These are phyloP conservation scores for Phytophthora sansomeana DNA, from an alignment of 352 stramenopile species.

Conservation along the genomic window DNA sequence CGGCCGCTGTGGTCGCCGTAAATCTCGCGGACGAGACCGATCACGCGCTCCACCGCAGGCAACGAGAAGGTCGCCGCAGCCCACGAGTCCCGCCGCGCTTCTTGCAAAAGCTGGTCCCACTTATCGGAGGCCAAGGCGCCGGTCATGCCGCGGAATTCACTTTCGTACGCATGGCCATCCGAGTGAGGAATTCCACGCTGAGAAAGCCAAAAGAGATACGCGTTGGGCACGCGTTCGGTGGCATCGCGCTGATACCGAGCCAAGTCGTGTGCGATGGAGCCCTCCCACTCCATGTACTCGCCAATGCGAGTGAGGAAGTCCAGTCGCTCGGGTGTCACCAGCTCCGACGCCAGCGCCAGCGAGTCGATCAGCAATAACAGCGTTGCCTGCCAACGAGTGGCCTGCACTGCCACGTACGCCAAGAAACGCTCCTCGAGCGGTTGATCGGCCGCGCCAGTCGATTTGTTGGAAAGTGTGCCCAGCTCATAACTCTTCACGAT, in stretches of 20 bases:
- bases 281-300: constrained; percentile 89
- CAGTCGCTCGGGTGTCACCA: constrained; percentile 65
- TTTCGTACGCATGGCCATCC: constrained; percentile 48
- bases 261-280: constrained; percentile 83
- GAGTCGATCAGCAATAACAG: constrained; percentile 85
- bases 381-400: constrained; percentile 85
- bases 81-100: constrained; percentile 36
- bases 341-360: constrained; percentile 62
- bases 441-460: constrained; percentile 4
- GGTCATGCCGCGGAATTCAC: constrained; percentile 57
- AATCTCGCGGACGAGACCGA: constrained; percentile 66
- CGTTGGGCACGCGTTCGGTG: constrained; percentile 74
- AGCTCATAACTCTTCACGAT: constrained; percentile 79
- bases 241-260: constrained; percentile 71
- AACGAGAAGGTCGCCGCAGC: constrained; percentile 60
- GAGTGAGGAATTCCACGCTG: constrained; percentile 42
- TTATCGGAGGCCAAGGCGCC: constrained; percentile 46
- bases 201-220: constrained; percentile 80
- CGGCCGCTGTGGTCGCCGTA: constrained; percentile 62
- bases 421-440: constrained; percentile 49
- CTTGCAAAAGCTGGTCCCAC: constrained; percentile 53
- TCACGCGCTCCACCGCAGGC: constrained; percentile 63
- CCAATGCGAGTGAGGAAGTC: constrained; percentile 71
- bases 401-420: constrained; percentile 71
- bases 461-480: constrained; percentile 27